Evolutionary conservation across 768 basidiomycete species (phyloP).

Genomic region (Tylopilus subfusipes): DNA sequence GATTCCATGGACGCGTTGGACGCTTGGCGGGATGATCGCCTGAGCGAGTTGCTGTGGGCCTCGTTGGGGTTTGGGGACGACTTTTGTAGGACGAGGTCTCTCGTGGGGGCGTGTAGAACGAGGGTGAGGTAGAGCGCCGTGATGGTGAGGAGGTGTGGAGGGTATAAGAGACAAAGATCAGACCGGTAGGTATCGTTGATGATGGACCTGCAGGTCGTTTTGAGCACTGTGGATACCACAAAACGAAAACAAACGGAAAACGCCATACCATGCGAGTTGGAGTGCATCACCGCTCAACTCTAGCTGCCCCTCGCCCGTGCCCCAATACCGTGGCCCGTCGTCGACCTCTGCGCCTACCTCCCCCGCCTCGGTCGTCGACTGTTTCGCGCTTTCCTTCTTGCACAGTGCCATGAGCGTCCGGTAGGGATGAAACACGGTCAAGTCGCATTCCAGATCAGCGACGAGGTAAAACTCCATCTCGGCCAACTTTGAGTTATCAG

Average conservation of each 20-base stretch:
- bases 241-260: neutral
- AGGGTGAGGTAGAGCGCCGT: conserved; percentile 88
- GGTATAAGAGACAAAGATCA: conserved; percentile 89
- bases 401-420: conserved; percentile 79
- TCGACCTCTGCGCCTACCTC: conserved; percentile 52
- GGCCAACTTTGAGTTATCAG: conserved; percentile 87
- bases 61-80: conserved; percentile 26
- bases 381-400: conserved; percentile 47
- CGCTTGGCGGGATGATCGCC: conserved; percentile 54
- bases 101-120: conserved; percentile 62
- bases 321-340: conserved; percentile 69
- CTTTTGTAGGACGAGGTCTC: conserved; percentile 41
- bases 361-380: conserved; percentile 50
- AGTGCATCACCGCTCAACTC: conserved; percentile 73
- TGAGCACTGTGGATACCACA: neutral
- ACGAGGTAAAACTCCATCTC: conserved; percentile 99
- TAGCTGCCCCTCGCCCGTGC: conserved; percentile 73
- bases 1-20: conserved; percentile 27
- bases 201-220: conserved; percentile 65
- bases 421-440: conserved; percentile 94
- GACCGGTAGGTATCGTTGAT: conserved; percentile 96
- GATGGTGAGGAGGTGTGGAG: conserved; percentile 92
- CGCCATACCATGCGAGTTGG: conserved; percentile 83
- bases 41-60: conserved; percentile 38
- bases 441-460: conserved; percentile 92